These are phyloP conservation scores for Sporothrix globosa DNA, from an alignment of 2,329 filamentous ascomycete species.

Conservation along the genomic window DNA sequence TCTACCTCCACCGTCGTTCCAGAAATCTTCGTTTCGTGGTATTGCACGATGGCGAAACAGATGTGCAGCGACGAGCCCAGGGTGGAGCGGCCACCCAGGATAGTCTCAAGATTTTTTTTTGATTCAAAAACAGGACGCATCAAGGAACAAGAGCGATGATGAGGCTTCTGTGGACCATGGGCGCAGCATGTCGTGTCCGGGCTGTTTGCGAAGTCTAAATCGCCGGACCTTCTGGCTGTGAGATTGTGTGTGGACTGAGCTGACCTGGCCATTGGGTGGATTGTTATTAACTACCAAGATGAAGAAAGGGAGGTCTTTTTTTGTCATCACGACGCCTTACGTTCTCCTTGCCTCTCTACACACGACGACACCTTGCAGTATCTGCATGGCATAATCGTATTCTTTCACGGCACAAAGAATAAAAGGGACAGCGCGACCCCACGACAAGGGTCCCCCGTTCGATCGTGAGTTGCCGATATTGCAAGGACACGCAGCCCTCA, in stretches of 20 bases:
- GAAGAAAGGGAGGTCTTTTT: neutral
- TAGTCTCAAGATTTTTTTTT: no score
- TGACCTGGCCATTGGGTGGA: neutral
- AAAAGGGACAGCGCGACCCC: neutral
- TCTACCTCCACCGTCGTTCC: conserved; percentile 13
- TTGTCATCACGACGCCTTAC: no score
- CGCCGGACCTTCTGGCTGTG: neutral
- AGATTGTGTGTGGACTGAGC: neutral
- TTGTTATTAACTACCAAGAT: neutral
- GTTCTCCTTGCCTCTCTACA: neutral
- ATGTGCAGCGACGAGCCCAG: conserved; percentile 17
- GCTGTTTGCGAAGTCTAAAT: neutral
- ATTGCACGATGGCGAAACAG: conserved; percentile 27
- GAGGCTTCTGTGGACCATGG: neutral
- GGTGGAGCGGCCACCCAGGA: neutral
- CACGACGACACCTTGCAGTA: neutral
- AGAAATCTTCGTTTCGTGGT: conserved; percentile 11
- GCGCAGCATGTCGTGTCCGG: neutral
- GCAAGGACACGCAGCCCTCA: neutral
- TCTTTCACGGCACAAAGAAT: neutral
- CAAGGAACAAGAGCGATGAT: neutral
- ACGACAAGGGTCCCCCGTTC: no score
- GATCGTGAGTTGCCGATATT: conserved; percentile 5
- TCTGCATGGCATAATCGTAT: neutral
- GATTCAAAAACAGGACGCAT: neutral